Evolutionary conservation across 2,329 filamentous ascomycete species (phyloP), one percentile per base, ranked within the genome.

Genomic region (Apiospora rasikravindrae): DNA sequence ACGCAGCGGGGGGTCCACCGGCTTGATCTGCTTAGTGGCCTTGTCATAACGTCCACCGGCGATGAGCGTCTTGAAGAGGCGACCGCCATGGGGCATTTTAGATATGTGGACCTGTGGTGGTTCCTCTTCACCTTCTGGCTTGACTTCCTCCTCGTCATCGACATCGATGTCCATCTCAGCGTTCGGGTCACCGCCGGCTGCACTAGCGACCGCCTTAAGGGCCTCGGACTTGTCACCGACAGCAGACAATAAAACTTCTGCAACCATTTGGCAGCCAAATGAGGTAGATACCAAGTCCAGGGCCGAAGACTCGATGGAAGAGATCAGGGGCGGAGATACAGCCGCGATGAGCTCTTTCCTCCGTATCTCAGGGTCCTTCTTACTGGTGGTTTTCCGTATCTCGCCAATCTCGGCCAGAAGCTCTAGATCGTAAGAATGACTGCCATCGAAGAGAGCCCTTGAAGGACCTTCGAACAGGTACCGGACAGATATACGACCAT

Each of bases 1-100:
- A 69, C 91, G 88, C 71, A 98, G 86, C 10, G 93, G 88, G 22
- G 95, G 94, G 68, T 95, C 90, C 2, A 93, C 88, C 29, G 90
- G 89, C 77, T 93, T 88, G 64, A 96, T 83, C 71, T 87, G 90
- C 82, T 94, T 94, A 2, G 90, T 87, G 61, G 87, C 87, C 73
- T 90, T 90, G 82, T 98, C 94, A 80, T 93, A 99, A 72, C 91
- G 91, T 37, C 97, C 96, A 57, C 96, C 96, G 71, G 94, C 92
- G 33, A 98, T 95, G 10, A 99, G 88, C 0, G 93, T 93, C 85
- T 98, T 98, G 78, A 98, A 88, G 91, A 98, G 93, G 73, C 94
- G 92, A 22, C 94, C 94, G 53, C 91, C 93, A 76, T 87, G 87
- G 0, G 90, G 80, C 49, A 88, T 87, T 77, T 88, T 85, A 37